Evolutionary conservation across 495 filamentous ascomycete genomes (phyloP).

Genomic region (Penicillium paradoxum): DNA sequence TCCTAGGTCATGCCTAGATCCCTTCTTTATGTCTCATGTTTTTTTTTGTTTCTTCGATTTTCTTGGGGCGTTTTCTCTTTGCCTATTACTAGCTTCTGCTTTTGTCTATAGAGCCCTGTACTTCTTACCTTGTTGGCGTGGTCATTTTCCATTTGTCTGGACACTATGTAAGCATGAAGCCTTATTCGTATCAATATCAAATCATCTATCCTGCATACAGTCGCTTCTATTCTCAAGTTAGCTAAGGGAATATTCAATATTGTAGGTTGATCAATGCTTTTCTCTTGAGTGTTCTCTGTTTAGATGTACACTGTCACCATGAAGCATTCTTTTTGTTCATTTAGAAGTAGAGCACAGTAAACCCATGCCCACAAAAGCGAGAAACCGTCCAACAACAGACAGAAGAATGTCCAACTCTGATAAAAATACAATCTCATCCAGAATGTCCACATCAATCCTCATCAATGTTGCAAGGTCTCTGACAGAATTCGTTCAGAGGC

Average conservation of each 20-base stretch:
- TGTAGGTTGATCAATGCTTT: no score
- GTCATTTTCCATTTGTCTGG: neutral
- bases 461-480: slow-evolving; percentile 8
- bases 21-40: neutral
- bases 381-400: neutral
- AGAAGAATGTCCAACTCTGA: neutral
- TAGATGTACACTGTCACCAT: neutral
- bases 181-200: no score
- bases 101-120: neutral
- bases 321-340: neutral
- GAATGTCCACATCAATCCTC: neutral
- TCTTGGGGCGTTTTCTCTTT: neutral
- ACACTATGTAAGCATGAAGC: no score
- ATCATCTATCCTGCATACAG: no score
- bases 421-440: neutral
- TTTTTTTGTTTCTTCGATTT: neutral
- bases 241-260: no score
- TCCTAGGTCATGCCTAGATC: no score
- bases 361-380: neutral
- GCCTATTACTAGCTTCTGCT: neutral
- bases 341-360: neutral
- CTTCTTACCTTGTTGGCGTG: neutral
- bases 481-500: neutral
- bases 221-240: no score
- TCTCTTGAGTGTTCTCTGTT: no score